Evolutionary conservation across 2,329 filamentous ascomycete species (phyloP).

Genomic region (Diaporthe eres): DNA sequence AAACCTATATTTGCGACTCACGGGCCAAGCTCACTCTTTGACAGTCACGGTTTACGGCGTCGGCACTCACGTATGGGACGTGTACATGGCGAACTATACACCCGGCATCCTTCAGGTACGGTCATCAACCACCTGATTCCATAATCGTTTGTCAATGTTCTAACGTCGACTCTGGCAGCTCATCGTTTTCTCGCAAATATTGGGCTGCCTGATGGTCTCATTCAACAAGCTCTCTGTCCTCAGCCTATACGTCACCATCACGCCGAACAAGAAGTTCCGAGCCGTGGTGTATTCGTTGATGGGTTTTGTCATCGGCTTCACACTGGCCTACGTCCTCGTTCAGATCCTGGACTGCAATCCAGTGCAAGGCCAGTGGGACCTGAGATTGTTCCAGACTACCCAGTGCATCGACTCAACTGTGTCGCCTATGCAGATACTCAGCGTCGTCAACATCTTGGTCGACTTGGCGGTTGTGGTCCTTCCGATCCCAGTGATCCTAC

Average conservation of each 20-base stretch:
- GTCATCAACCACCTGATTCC: accelerated
- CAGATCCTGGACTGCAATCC: background rate
- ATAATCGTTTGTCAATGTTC: too few relatives aligned
- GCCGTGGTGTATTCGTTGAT: background rate
- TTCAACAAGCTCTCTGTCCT: background rate
- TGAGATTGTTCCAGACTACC: background rate
- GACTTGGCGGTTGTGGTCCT: background rate
- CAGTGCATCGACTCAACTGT: background rate
- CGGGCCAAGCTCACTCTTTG: background rate
- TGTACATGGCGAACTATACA: background rate
- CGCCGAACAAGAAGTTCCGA: background rate
- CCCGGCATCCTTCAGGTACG: background rate
- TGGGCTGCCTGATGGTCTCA: background rate
- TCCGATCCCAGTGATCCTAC: background rate
- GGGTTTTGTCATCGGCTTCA: background rate
- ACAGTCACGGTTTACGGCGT: background rate
- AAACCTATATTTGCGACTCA: background rate
- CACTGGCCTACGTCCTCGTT: background rate
- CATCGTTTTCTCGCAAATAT: background rate
- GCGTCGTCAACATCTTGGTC: background rate
- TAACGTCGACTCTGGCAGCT: background rate
- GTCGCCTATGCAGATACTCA: background rate
- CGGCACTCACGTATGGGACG: background rate
- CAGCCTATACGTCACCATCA: background rate
- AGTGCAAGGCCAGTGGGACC: background rate